A percentile compares a stretch with the other conserved stretches of the same genome.
Evolutionary conservation across 169 alveolate species (phyloP).

Genomic region (Plasmodium reichenowi): DNA sequence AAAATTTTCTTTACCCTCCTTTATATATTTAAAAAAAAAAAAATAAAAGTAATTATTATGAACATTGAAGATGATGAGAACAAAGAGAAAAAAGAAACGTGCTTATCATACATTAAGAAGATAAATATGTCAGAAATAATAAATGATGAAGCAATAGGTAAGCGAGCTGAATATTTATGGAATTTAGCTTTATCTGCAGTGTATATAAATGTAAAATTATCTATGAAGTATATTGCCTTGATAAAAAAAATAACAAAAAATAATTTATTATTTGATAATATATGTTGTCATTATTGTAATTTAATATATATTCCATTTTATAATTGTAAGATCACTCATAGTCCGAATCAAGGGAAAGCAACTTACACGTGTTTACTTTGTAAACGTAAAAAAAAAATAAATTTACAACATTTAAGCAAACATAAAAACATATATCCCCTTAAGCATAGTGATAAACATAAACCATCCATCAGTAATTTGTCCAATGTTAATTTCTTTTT

Average conservation of each 20-base stretch:
- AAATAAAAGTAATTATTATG: too few relatives aligned
- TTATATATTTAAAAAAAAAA: too few relatives aligned
- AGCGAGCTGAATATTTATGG: constrained; percentile 64
- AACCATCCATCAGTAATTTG: background rate
- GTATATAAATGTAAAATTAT: constrained; percentile 58
- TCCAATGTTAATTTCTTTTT: constrained; percentile 5
- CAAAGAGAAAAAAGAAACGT: constrained; percentile 20
- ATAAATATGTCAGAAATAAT: constrained; percentile 16
- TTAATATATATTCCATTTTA: constrained; percentile 75
- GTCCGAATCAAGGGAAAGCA: background rate
- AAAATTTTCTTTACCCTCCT: too few relatives aligned
- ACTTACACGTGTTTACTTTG: constrained; percentile 36
- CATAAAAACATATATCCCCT: background rate
- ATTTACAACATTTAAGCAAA: background rate
- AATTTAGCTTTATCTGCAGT: constrained; percentile 60
- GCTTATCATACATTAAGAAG: constrained; percentile 1
- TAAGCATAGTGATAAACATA: background rate
- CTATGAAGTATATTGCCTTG: constrained; percentile 62
- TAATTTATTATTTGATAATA: constrained; percentile 17
- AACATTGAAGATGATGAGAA: background rate
- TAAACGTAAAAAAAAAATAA: constrained; percentile 27
- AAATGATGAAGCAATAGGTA: constrained; percentile 14
- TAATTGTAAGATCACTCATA: constrained; percentile 32
- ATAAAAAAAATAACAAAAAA: constrained; percentile 59
- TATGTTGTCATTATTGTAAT: constrained; percentile 70